Conservation (phyloP, 2,329 filamentous ascomycete genomes). For the Fusarium sp. region DNA sequence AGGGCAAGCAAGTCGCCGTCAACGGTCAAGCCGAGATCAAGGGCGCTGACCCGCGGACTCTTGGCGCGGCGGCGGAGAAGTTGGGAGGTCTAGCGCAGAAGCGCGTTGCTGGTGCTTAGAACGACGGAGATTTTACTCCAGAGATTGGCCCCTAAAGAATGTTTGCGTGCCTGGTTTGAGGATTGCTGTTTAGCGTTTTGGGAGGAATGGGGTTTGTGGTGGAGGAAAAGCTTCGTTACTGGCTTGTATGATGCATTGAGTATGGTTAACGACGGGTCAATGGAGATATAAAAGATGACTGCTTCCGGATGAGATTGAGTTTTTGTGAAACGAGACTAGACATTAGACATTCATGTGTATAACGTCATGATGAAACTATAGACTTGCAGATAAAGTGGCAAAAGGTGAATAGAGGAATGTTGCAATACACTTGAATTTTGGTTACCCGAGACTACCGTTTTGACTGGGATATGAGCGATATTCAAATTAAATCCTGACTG, state of each 20-base stretch:
- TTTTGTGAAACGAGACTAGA: background rate
- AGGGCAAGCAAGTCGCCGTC: slow-evolving; percentile 51
- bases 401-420: background rate
- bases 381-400: background rate
- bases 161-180: background rate
- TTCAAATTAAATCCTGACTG: too few species aligned
- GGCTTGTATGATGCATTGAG: background rate
- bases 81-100: slow-evolving; percentile 51
- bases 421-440: too few species aligned
- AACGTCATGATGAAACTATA: background rate
- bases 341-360: too few species aligned
- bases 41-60: slow-evolving; percentile 48
- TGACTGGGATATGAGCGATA: too few species aligned
- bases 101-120: slow-evolving; percentile 31
- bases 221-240: background rate
- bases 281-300: background rate
- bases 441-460: too few species aligned
- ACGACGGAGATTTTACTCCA: background rate
- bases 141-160: background rate
- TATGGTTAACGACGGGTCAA: background rate
- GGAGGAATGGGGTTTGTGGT: slow-evolving; percentile 8
- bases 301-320: background rate
- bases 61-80: slow-evolving; percentile 53
- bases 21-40: slow-evolving; percentile 48
- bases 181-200: too few species aligned